Percentiles rank a stretch among this genome's conserved stretches.
These are phyloP conservation scores for Cyclotella atomus DNA, from an alignment of 108 stramenopile genomes.

Conservation along the genomic window DNA sequence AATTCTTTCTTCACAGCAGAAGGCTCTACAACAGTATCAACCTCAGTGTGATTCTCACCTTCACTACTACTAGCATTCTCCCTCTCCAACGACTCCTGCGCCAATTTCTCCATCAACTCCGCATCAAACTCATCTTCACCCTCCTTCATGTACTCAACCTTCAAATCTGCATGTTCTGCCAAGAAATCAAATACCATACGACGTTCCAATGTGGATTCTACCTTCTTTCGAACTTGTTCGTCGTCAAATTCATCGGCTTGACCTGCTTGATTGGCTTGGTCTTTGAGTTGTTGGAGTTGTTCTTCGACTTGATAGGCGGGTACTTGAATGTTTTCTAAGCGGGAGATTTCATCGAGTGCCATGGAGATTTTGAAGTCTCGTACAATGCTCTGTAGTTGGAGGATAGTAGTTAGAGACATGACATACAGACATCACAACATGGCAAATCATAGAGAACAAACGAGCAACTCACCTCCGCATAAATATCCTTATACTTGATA, in stretches of 20 bases:
- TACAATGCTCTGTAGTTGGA: slow-evolving; percentile 45
- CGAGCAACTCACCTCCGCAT: slow-evolving; percentile 43
- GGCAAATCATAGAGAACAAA: not conserved
- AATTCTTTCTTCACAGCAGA: too few relatives aligned
- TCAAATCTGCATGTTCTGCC: slow-evolving; percentile 77
- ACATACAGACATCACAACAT: not conserved
- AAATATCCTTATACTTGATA: slow-evolving; percentile 92
- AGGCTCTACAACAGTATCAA: too few relatives aligned
- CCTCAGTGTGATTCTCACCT: too few relatives aligned
- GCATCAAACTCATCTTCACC: slow-evolving; percentile 78
- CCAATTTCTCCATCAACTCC: slow-evolving; percentile 77
- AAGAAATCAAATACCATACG: slow-evolving; percentile 83
- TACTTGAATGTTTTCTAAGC: slow-evolving; percentile 79
- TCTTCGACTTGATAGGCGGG: slow-evolving; percentile 86
- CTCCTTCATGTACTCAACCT: slow-evolving; percentile 70
- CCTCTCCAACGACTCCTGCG: slow-evolving; percentile 69
- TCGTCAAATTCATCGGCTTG: slow-evolving; percentile 73
- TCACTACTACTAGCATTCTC: slow-evolving; percentile 42
- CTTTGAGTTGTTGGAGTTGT: slow-evolving; percentile 73
- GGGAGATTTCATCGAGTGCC: slow-evolving; percentile 86
- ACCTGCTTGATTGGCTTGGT: slow-evolving; percentile 67
- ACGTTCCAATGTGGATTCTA: slow-evolving; percentile 80
- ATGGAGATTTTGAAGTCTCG: slow-evolving; percentile 86
- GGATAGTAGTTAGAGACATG: too few relatives aligned
- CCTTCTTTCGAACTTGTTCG: slow-evolving; percentile 65